Base-by-base conservation (phyloP, 192 early-diverging fungal species). In the Pilobolus umbonatus region DNA sequence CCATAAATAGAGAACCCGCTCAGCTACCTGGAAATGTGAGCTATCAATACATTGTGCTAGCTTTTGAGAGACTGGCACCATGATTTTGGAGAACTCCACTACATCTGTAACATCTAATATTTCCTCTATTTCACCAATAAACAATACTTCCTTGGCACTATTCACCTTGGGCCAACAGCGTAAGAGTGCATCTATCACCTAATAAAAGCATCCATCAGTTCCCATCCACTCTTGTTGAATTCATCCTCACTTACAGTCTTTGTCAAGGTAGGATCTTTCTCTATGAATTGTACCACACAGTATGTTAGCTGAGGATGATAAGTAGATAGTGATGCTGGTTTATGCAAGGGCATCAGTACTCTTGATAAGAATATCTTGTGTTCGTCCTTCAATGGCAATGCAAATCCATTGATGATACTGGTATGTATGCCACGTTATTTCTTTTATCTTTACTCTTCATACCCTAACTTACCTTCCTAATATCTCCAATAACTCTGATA, bases 321-420 rank as follows among this genome's bases (percentile, higher is more conserved):
- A 60, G 98, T 73, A 0, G 88, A 85, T 70, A 99, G 79, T 14
- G 95, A 94, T 35, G 92, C 89, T 6, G 92, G 90, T 66, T 98
- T 98, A 77, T 99, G 97, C 49, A 99, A 74, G 8, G 97, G 97
- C 55, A 99, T 75, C 58, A 99, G 80, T 21, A 96, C 96, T 48
- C 88, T 81, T 45, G 86, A 87, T 49, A 99, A 68, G 74, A 99
- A 99, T 25, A 86, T 87, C 75, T 96, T 94, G 79, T 99, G 97
- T 77, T 99, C 97, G 53, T 98, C 93, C 71, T 99, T 99, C 36
- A 99, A 79, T 39, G 97, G 97, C 24, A 98, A 78, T 1, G 97
- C 95, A 69, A 99, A 99, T 17, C 97, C 97, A 71, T 99, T 99
- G 76, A 99, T 99, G 63, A 99, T 99, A 77, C 97, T 99, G n/a